Percentiles rank a stretch among this genome's conserved stretches.
These are phyloP conservation scores for Aspergillus panamensis DNA, from an alignment of 495 filamentous ascomycete species.

Conservation along the genomic window DNA sequence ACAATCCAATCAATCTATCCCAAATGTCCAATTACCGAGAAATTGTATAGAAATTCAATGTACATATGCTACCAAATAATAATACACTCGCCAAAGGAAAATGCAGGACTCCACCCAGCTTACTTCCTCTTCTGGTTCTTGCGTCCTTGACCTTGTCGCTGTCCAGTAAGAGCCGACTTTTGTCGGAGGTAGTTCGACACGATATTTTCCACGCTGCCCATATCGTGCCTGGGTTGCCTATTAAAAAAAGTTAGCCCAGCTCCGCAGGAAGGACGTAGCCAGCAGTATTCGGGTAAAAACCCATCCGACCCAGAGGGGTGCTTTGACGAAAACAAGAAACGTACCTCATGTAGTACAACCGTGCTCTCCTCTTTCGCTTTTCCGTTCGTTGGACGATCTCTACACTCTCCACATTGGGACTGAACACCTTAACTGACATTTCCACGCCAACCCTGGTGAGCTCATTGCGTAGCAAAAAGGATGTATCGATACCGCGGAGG, in stretches of 20 bases:
- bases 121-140: conserved; percentile 20
- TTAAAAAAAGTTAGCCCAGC: conserved; percentile 8
- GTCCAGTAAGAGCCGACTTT: conserved; percentile 48
- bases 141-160: conserved; percentile 11
- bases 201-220: conserved; percentile 66
- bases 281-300: not conserved
- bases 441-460: conserved; percentile 84
- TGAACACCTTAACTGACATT: conserved; percentile 96
- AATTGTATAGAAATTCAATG: conserved; percentile 24
- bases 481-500: conserved; percentile 78
- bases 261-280: not conserved
- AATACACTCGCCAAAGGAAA: conserved; percentile 39
- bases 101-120: conserved; percentile 14
- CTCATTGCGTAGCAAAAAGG: conserved; percentile 77
- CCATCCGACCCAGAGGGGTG: not conserved
- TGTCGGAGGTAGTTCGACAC: conserved; percentile 64
- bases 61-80: conserved; percentile 31
- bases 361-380: conserved; percentile 82
- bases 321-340: conserved; percentile 26
- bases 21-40: conserved; percentile 9
- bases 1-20: conserved; percentile 3
- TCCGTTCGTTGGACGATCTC: conserved; percentile 85
- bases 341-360: conserved; percentile 87
- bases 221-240: conserved; percentile 63
- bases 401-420: conserved; percentile 80